Percentiles rank a stretch among this genome's conserved stretches.
phyloP scores from a whole-genome alignment of 371 early-diverging fungal species.

The Furculomyces boomerangus region DNA sequence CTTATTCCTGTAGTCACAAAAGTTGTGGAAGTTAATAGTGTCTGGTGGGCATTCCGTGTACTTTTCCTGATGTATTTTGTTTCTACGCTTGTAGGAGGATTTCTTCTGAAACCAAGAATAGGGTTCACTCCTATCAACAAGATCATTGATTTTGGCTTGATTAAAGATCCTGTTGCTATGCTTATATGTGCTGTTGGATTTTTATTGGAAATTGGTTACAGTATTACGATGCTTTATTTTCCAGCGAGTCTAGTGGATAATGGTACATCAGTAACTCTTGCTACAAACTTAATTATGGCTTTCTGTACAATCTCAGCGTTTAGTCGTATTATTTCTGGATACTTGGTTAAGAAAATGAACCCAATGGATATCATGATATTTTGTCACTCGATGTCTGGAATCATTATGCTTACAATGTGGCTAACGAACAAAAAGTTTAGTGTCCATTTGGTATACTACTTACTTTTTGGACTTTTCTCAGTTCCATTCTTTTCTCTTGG shows the following conservation, averaged over 20 bases:
- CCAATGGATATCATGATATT: slow-evolving; percentile 7
- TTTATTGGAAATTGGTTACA: not conserved
- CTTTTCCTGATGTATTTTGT: not conserved
- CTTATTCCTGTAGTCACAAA: slow-evolving; percentile 34
- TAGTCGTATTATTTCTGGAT: slow-evolving; percentile 9
- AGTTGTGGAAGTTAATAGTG: not conserved
- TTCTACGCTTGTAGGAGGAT: not conserved
- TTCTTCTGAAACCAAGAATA: not conserved
- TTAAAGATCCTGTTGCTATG: not conserved
- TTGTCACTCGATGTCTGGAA: slow-evolving; percentile 3
- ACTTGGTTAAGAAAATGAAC: slow-evolving; percentile 7
- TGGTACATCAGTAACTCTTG: slow-evolving; percentile 2
- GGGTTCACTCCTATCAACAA: not conserved
- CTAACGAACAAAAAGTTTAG: slow-evolving; percentile 8
- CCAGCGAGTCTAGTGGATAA: not conserved
- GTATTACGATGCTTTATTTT: not conserved
- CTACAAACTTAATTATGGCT: slow-evolving; percentile 11
- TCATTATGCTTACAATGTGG: slow-evolving; percentile 12
- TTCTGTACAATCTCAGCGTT: slow-evolving; percentile 8
- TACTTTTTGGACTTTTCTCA: slow-evolving; percentile 13
- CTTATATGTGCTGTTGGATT: not conserved
- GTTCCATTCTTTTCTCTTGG: slow-evolving; percentile 10
- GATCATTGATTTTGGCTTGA: not conserved
- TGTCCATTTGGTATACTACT: slow-evolving; percentile 3
- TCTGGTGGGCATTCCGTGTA: slow-evolving; percentile 1